These are phyloP conservation scores for Phytophthora megakarya DNA, from an alignment of 352 stramenopile genomes.

Conservation along the genomic window DNA sequence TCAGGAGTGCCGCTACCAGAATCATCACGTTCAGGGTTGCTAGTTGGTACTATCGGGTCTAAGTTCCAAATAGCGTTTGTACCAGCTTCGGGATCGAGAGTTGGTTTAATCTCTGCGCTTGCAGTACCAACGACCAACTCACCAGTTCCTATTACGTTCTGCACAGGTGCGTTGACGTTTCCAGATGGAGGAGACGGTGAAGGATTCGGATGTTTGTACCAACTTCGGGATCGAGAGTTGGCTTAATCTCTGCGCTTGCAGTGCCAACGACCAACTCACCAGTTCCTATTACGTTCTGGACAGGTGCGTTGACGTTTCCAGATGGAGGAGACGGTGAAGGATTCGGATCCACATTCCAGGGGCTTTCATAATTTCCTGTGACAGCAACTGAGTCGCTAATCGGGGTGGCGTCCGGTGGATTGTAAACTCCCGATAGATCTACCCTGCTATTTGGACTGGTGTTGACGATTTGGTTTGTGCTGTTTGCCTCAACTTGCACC, in stretches of 20 bases:
- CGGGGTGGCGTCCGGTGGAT: not conserved
- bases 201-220: not conserved
- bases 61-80: conserved; percentile 23
- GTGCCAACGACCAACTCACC: not conserved
- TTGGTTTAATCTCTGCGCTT: not conserved
- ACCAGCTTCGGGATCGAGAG: not conserved
- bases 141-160: not conserved
- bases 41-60: not conserved
- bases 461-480: not conserved
- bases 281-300: not conserved
- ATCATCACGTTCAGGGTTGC: not conserved
- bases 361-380: not conserved
- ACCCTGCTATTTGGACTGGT: not conserved
- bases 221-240: too few relatives aligned
- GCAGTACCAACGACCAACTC: not conserved
- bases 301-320: not conserved
- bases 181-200: not conserved
- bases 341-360: conserved; percentile 20
- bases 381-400: not conserved
- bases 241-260: too few relatives aligned
- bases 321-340: not conserved
- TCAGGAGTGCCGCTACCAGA: not conserved
- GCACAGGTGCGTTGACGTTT: not conserved
- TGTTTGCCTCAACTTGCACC: not conserved
- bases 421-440: too few relatives aligned